These are phyloP conservation scores for Leishmania guyanensis DNA, from an alignment of 208 protist species.

Conservation along the genomic window DNA sequence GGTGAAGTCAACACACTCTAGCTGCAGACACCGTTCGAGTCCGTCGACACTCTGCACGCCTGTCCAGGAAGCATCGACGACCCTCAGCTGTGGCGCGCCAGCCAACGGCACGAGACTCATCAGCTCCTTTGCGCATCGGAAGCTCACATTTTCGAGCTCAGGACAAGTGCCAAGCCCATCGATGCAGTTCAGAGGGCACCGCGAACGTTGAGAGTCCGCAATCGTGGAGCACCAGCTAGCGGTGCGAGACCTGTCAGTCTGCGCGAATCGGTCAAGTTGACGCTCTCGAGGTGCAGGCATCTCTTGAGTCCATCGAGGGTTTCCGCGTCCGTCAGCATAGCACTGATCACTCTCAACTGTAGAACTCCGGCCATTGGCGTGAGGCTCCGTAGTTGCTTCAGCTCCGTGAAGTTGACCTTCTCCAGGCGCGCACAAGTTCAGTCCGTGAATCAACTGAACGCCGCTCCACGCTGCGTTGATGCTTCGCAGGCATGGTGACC, in stretches of 20 bases:
- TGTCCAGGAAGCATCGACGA: neutral
- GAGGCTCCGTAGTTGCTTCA: neutral
- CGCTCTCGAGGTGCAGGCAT: neutral
- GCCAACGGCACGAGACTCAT: slow-evolving; percentile 1
- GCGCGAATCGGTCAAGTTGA: neutral
- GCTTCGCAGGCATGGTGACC: neutral
- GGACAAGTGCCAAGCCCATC: slow-evolving; percentile 11
- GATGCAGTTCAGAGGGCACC: neutral
- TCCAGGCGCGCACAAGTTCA: neutral
- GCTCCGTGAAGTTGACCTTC: neutral
- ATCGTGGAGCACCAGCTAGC: neutral
- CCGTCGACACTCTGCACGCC: neutral
- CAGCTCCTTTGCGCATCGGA: neutral
- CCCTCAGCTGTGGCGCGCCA: neutral
- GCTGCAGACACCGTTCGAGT: neutral
- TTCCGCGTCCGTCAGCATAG: neutral
- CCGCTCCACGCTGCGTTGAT: neutral
- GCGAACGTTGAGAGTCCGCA: neutral
- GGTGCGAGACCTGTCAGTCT: neutral
- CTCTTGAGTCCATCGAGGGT: neutral
- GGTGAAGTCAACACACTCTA: neutral
- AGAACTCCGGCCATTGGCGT: neutral
- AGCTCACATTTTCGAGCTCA: neutral
- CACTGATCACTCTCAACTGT: neutral
- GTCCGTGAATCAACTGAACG: neutral